These are phyloP conservation scores for Xylariaceae sp. DNA, from an alignment of 2,329 filamentous ascomycete genomes.

Conservation along the genomic window DNA sequence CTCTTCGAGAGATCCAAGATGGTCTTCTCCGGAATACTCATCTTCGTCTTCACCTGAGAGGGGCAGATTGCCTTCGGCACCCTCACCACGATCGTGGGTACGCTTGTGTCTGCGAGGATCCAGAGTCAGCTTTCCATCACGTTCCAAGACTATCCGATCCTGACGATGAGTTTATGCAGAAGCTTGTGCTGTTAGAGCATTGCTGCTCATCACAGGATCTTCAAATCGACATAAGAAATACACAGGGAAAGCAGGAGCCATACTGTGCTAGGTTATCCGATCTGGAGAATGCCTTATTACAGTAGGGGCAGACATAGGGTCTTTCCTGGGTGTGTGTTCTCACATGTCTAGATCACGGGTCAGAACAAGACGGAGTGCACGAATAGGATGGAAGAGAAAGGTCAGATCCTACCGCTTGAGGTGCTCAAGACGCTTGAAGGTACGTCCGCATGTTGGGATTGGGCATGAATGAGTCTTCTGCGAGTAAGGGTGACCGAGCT, in stretches of 20 bases:
- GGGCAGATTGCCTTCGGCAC: slow-evolving; percentile 51
- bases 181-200: slow-evolving; percentile 34
- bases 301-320: slow-evolving; percentile 94
- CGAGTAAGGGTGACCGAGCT: slow-evolving; percentile 81
- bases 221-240: slow-evolving; percentile 32
- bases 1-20: slow-evolving; percentile 74
- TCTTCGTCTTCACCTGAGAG: slow-evolving; percentile 81
- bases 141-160: slow-evolving; percentile 21
- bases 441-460: slow-evolving; percentile 93
- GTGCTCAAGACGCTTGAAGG: slow-evolving; percentile 99
- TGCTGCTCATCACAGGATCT: slow-evolving; percentile 38
- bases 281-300: slow-evolving; percentile 97
- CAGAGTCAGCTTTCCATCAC: slow-evolving; percentile 31
- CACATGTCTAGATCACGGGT: slow-evolving; percentile 72
- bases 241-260: slow-evolving; percentile 38
- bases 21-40: slow-evolving; percentile 75
- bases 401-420: slow-evolving; percentile 81
- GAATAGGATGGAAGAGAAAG: slow-evolving; percentile 37
- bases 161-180: slow-evolving; percentile 31
- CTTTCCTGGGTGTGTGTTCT: slow-evolving; percentile 99
- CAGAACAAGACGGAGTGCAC: slow-evolving; percentile 39
- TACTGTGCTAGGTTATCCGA: slow-evolving; percentile 99
- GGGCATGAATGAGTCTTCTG: slow-evolving; percentile 98
- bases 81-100: slow-evolving; percentile 61
- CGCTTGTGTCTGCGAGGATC: slow-evolving; percentile 70